Evolutionary conservation across 176 grass and related monocot species (phyloP), one percentile per base, ranked within the genome.

Genomic region (Paspalum vaginatum): DNA sequence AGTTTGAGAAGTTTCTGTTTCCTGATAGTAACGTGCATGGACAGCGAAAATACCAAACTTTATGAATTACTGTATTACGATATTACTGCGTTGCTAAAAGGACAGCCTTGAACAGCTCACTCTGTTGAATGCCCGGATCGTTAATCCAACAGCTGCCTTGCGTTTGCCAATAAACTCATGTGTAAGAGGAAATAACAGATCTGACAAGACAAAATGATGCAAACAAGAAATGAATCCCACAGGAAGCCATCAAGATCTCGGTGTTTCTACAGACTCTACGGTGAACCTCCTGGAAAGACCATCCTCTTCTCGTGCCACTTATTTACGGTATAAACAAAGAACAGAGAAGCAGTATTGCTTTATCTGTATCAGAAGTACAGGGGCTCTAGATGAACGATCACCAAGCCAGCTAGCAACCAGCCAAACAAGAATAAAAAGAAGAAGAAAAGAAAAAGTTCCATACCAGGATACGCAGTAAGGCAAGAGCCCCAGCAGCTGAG

Each of bases 21-120:
- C 25, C 56, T 54, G 75, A 72, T 9, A 71, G 65, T 5, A 61
- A 85, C 45, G 46, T 42, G 17, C 9, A 65, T 74, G 59, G 45
- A 54, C 15, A 74, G 7, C 10, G 12, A 75, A 83, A 67, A 4
- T 9, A 4, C 11, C 5, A 17, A 37, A 38, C 11, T 72, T 45
- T 45, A 9, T 45, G 32, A 32, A 32, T 32, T 32, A 32, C 32
- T 32, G 32, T 32, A 32, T 45, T 45, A 45, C 1, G 56, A 25
- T 24, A 24, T 32, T 32, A 32, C 32, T 32, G 3, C 32, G 32
- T 32, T 32, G 32, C 56, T 4, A 59, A 59, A 24, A 59, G 21
- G 21, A 59, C 21, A 11, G n/a, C 22, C 20, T 32, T 53, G 24
- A 54, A 8, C 38, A 45, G 8, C 49, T 44, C 15, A 10, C 14